Evolutionary conservation across 768 basidiomycete genomes (phyloP).

Genomic region (Suillus clintonianus): DNA sequence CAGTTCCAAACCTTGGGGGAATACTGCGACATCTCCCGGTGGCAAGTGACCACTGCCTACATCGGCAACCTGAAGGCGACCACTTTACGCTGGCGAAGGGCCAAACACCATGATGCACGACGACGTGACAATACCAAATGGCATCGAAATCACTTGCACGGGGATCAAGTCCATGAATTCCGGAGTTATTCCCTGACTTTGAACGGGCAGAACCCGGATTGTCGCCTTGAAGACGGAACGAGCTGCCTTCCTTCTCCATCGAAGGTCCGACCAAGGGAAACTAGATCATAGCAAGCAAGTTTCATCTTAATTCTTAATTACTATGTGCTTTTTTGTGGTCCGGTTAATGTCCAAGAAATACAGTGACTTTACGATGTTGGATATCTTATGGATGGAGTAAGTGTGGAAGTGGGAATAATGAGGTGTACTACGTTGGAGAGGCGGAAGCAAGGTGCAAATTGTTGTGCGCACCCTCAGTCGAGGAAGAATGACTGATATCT

Average conservation of each 20-base stretch:
- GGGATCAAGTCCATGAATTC: neutral
- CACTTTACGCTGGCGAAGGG: too few relatives aligned
- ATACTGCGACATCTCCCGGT: too few relatives aligned
- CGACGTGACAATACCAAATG: neutral
- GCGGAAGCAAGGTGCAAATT: neutral
- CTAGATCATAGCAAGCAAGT: neutral
- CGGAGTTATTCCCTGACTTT: neutral
- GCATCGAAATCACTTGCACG: neutral
- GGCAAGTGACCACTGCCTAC: too few relatives aligned
- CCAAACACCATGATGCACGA: too few relatives aligned
- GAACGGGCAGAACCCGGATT: too few relatives aligned
- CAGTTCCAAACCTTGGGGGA: too few relatives aligned
- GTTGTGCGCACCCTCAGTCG: neutral
- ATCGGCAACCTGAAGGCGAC: too few relatives aligned
- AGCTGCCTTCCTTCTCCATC: neutral
- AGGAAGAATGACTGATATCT: conserved; percentile 13
- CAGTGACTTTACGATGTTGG: neutral
- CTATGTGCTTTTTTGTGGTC: neutral
- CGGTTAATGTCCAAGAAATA: conserved; percentile 1
- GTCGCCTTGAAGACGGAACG: too few relatives aligned
- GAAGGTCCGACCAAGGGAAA: neutral
- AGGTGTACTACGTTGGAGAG: neutral
- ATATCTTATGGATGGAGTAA: neutral
- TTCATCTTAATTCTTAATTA: neutral
- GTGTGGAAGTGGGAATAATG: neutral